Evolutionary conservation across 1,284 basidiomycete genomes (phyloP), one percentile per base, ranked within the genome.

Genomic region (Singerocomus rubriflavus): DNA sequence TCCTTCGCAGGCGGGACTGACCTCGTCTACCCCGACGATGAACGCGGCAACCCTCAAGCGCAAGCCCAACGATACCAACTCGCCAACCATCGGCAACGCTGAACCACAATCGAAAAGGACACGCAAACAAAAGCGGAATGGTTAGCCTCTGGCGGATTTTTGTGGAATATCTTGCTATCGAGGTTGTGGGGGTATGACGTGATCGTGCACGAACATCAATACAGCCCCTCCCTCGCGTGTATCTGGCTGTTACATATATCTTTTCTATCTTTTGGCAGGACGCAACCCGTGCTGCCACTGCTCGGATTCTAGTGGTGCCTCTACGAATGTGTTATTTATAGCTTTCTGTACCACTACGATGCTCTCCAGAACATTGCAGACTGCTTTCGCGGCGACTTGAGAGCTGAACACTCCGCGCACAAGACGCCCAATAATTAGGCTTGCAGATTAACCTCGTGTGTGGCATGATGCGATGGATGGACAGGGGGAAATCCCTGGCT

Each of bases 31-130:
- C 5, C 82, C 85, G 4, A 73, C 78, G 7, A 63, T 83, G 67
- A 50, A 75, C 35, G 69, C 72, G 60, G 73, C 82, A 48, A 73
- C 79, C 38, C 69, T 87, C 60, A 89, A 89, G 70, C 77, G 86
- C 54, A 88, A 87, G 51, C 73, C 76, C 56, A 71, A 69, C 34
- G 79, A 81, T 48, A 69, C 74, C 33, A 71, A 76, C 27, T 79
- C 82, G 27, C 79, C 83, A 32, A 76, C 76, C 29, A 73, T 74
- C 40, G 68, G 72, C 39, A 72, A 70, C 44, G 63, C 71, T 49
- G 79, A 78, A 51, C 71, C 72, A 50, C 75, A 76, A 17, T 62
- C 71, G 35, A 60, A 86, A 70, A 77, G 79, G 55, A 65, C 74
- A 34, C 77, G 83, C 55, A 66, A 73, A 74, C 65, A 40, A 55